Percentiles rank a stretch among this genome's conserved stretches.
Conservation (phyloP, 192 early-diverging fungal species). For the Radiomyces spectabilis region DNA sequence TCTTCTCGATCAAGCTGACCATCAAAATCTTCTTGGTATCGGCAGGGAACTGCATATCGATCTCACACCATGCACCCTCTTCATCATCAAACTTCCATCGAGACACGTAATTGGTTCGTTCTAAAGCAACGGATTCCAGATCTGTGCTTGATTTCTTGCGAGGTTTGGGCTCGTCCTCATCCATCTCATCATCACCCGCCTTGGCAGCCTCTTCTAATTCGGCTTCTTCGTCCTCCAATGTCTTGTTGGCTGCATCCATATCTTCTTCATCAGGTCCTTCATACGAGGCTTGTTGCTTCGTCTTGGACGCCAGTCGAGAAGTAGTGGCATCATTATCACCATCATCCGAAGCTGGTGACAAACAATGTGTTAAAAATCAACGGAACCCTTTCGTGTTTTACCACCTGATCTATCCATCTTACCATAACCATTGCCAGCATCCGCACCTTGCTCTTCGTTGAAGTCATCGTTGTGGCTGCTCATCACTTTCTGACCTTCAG, state of each 20-base stretch:
- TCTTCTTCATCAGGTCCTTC: constrained; percentile 88
- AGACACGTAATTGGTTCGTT: constrained; percentile 54
- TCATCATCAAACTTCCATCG: constrained; percentile 61
- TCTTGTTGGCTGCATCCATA: constrained; percentile 40
- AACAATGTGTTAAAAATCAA: neutral
- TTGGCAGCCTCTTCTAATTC: constrained; percentile 29
- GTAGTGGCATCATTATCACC: constrained; percentile 71
- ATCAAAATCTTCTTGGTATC: constrained; percentile 91
- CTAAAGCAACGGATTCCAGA: too few species aligned
- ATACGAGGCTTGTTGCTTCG: constrained; percentile 63
- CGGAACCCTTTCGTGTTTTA: neutral
- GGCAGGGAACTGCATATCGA: constrained; percentile 80
- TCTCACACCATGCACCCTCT: constrained; percentile 68
- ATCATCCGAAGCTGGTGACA: constrained; percentile 42
- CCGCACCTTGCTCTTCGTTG: constrained; percentile 15
- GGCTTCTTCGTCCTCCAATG: constrained; percentile 39
- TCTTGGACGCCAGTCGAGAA: constrained; percentile 50
- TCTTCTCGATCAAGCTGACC: constrained; percentile 79
- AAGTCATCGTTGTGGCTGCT: constrained; percentile 36
- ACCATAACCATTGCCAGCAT: constrained; percentile 15
- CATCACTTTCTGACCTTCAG: constrained; percentile 17
- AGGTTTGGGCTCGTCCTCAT: constrained; percentile 34
- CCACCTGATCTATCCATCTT: too few species aligned
- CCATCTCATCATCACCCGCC: constrained; percentile 33
- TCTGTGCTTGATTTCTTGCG: too few species aligned